phyloP scores from a whole-genome alignment of 2,329 filamentous ascomycete species.

The Teratosphaeria pseudoeucalypti region DNA sequence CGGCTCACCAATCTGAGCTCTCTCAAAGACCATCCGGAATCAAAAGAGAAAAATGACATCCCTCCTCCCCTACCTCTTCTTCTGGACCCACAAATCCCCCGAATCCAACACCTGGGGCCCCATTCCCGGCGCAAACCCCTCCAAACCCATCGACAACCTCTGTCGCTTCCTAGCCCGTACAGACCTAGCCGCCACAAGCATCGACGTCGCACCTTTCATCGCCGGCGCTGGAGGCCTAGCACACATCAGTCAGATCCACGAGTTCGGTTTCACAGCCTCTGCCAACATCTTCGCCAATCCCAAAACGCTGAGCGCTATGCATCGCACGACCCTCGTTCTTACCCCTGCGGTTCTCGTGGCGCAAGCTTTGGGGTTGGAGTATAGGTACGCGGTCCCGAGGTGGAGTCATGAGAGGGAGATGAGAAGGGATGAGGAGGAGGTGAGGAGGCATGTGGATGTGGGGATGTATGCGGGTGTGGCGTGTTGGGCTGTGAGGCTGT shows the following conservation, averaged over 20 bases:
- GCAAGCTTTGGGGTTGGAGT: conserved; percentile 18
- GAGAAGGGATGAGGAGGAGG: conserved; percentile 21
- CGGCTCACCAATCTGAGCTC: too few relatives aligned
- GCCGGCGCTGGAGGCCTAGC: conserved; percentile 15
- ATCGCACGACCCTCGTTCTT: conserved; percentile 14
- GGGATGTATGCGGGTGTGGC: conserved; percentile 18
- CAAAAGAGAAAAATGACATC: background rate
- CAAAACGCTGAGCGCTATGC: conserved; percentile 19
- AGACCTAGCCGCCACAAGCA: conserved; percentile 19
- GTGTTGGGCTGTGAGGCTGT: conserved; percentile 14
- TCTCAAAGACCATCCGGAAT: too few relatives aligned
- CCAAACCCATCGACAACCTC: conserved; percentile 13
- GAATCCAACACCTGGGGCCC: conserved; percentile 22
- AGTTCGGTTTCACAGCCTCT: conserved; percentile 19
- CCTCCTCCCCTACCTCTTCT: conserved; percentile 17
- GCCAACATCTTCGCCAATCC: conserved; percentile 19
- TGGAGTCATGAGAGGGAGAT: conserved; percentile 22
- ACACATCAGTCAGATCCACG: conserved; percentile 17
- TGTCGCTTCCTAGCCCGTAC: conserved; percentile 13
- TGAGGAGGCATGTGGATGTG: conserved; percentile 20
- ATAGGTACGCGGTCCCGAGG: conserved; percentile 20
- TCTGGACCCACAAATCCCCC: conserved; percentile 21
- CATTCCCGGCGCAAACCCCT: conserved; percentile 10
- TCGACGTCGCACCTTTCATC: conserved; percentile 22
- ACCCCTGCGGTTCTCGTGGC: conserved; percentile 14